Evolutionary conservation across 2,329 filamentous ascomycete species (phyloP).

Genomic region (Sporothrix curviconia): DNA sequence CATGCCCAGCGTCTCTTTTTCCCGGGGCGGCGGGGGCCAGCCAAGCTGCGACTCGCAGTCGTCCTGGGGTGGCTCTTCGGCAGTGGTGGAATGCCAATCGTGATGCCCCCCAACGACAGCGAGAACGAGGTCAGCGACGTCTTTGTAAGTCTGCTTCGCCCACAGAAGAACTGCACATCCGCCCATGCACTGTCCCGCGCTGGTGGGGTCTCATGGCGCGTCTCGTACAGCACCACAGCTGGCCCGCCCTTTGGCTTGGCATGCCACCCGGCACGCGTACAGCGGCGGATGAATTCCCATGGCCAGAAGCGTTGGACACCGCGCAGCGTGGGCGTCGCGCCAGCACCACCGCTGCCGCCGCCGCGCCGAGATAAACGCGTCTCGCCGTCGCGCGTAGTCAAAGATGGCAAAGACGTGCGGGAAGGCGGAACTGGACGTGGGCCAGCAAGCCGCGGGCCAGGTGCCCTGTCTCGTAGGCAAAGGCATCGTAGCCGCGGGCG

Average conservation of each 20-base stretch:
- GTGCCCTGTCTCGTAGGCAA: too few species aligned
- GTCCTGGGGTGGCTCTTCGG: too few species aligned
- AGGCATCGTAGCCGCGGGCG: not conserved
- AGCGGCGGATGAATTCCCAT: constrained; percentile 22
- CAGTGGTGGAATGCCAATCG: constrained; percentile 24
- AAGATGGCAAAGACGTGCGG: constrained; percentile 12
- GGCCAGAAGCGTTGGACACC: not conserved
- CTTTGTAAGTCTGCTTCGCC: too few species aligned
- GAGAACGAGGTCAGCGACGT: not conserved
- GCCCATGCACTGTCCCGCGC: constrained; percentile 13
- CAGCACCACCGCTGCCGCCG: too few species aligned
- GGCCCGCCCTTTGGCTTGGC: constrained; percentile 22
- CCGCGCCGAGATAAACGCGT: constrained; percentile 9
- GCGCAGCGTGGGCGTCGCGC: too few species aligned
- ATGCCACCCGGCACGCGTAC: constrained; percentile 26
- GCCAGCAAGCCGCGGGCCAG: too few species aligned
- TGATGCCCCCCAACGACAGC: constrained; percentile 18
- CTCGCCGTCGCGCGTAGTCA: constrained; percentile 5
- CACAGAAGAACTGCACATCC: constrained; percentile 13
- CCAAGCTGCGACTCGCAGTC: too few species aligned
- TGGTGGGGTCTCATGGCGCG: too few species aligned
- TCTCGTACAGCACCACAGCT: constrained; percentile 28
- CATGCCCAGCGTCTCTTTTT: constrained; percentile 13
- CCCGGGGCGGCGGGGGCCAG: too few species aligned
- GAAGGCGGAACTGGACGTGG: constrained; percentile 13